phyloP scores from a whole-genome alignment of 768 basidiomycete genomes.

The Russula ochroleuca region DNA sequence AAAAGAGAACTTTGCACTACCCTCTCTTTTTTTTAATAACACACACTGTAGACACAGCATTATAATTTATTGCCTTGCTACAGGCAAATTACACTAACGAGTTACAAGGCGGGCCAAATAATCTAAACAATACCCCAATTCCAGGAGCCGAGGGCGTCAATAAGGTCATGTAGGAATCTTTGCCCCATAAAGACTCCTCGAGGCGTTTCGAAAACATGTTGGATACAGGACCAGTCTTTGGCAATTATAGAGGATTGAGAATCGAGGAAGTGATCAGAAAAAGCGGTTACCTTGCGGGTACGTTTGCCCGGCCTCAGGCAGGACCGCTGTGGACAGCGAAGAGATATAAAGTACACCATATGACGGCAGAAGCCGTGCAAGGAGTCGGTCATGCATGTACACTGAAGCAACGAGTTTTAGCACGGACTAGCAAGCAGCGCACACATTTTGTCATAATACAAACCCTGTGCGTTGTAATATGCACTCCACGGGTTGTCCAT shows the following conservation, averaged over 20 bases:
- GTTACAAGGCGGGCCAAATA: background rate
- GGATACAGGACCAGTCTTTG: conserved; percentile 16
- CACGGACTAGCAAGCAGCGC: background rate
- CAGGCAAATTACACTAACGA: background rate
- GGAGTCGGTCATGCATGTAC: conserved; percentile 25
- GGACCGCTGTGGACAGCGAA: conserved; percentile 6
- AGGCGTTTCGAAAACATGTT: conserved; percentile 14
- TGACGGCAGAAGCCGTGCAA: conserved; percentile 11
- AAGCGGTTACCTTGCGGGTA: conserved; percentile 1
- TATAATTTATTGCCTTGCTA: conserved; percentile 15
- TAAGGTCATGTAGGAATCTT: conserved; percentile 7
- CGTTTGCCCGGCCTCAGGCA: background rate
- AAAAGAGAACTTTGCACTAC: background rate
- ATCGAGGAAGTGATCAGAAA: background rate
- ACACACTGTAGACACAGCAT: conserved; percentile 1
- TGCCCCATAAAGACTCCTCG: conserved; percentile 15
- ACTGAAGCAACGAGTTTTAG: conserved; percentile 2
- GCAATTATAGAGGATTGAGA: background rate
- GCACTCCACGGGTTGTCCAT: conserved; percentile 19
- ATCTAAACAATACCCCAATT: background rate
- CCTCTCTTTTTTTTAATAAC: no score
- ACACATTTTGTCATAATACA: background rate
- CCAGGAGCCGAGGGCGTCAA: conserved; percentile 3
- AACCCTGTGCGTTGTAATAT: conserved; percentile 27
- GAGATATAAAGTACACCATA: conserved; percentile 18